These are phyloP conservation scores for Plasmopara viticola DNA, from an alignment of 352 stramenopile species.

Conservation along the genomic window DNA sequence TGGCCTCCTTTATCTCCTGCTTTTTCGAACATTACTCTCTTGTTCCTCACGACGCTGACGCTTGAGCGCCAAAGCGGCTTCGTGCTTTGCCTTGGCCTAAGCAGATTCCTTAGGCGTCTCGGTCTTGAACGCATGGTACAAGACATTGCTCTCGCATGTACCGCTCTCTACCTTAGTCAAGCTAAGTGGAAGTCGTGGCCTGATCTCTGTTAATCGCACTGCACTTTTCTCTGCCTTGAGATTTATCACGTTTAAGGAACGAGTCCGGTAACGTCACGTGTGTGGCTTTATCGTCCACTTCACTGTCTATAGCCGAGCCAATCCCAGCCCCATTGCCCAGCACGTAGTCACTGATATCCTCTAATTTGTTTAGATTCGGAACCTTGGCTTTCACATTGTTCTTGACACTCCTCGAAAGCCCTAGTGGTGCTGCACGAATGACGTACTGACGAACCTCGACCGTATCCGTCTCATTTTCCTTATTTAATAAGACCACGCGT, in stretches of 20 bases:
- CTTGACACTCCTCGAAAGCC: constrained; percentile 89
- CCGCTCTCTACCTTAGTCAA: constrained; percentile 96
- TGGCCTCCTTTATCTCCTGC: constrained; percentile 67
- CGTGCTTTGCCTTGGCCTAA: constrained; percentile 73
- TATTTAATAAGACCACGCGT: constrained; percentile 96
- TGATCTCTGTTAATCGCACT: constrained; percentile 95
- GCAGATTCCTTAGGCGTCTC: constrained; percentile 84
- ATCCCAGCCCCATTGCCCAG: no score
- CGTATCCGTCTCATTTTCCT: constrained; percentile 87
- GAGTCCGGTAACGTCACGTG: no score
- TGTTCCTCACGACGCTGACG: constrained; percentile 85
- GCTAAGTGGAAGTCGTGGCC: constrained; percentile 91
- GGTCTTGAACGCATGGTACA: constrained; percentile 93
- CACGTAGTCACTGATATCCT: no score
- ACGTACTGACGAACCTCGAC: constrained; percentile 98
- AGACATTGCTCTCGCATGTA: constrained; percentile 93
- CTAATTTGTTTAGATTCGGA: no score
- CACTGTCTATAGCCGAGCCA: no score
- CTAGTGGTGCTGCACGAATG: constrained; percentile 91
- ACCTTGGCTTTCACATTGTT: constrained; percentile 90
- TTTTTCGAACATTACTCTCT: constrained; percentile 87
- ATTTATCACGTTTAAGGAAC: constrained; percentile 91
- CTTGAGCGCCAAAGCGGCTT: constrained; percentile 65
- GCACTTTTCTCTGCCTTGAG: constrained; percentile 88
- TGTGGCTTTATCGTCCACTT: no score